Percentiles rank a stretch among this genome's conserved stretches.
phyloP scores from a whole-genome alignment of 2,329 filamentous ascomycete genomes.

The Xylariaceae sp. region DNA sequence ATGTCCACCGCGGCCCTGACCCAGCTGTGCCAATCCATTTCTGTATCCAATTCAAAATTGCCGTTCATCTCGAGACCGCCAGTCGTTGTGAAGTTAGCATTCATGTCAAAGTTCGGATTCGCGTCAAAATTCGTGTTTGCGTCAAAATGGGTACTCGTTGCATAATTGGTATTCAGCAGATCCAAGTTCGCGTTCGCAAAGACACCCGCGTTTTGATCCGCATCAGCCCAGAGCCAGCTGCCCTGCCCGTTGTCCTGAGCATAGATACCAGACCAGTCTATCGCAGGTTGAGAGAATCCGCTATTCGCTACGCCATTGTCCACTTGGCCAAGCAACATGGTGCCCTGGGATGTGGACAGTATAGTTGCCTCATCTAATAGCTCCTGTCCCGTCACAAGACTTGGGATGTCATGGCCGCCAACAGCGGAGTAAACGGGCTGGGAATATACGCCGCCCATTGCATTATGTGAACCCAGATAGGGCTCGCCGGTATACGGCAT shows the following conservation, averaged over 20 bases:
- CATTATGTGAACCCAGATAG: neutral
- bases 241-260: constrained; percentile 21
- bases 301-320: neutral
- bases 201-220: constrained; percentile 26
- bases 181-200: constrained; percentile 25
- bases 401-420: neutral
- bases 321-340: constrained; percentile 1
- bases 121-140: no score
- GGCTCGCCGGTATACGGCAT: neutral
- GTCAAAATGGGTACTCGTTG: no score
- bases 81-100: constrained; percentile 27
- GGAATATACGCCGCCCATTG: neutral
- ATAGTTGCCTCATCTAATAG: neutral
- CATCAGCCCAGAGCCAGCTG: constrained; percentile 36
- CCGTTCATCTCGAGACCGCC: neutral
- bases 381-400: neutral
- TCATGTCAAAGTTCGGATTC: constrained; percentile 22
- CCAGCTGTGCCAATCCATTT: constrained; percentile 38
- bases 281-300: constrained; percentile 1
- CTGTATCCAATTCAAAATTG: constrained; percentile 16
- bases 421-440: neutral
- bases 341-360: neutral
- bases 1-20: constrained; percentile 33
- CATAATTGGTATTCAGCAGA: constrained; percentile 21
- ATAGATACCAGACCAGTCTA: constrained; percentile 2